A percentile compares a stretch with the other conserved stretches of the same genome.
These are phyloP conservation scores for Talaromyces sp. DNA, from an alignment of 2,329 filamentous ascomycete genomes.

Conservation along the genomic window DNA sequence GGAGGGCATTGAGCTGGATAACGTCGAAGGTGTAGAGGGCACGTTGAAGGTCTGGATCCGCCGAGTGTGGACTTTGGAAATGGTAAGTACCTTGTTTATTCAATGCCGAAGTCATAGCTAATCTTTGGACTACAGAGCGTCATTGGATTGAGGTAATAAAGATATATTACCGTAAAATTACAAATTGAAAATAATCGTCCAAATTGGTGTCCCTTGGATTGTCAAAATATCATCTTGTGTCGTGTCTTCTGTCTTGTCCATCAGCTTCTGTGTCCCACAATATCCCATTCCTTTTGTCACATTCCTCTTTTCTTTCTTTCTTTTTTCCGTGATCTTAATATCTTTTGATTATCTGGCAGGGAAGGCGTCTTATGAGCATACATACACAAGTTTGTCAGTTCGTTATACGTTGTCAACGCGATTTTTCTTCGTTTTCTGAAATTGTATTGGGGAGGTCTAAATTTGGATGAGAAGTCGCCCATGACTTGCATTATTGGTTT, in stretches of 20 bases:
- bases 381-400: constrained; percentile 3
- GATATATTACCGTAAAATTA: neutral
- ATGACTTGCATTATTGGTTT: neutral
- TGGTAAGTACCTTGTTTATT: constrained; percentile 48
- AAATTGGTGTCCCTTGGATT: constrained; percentile 13
- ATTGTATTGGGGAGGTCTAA: neutral
- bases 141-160: constrained; percentile 63
- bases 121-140: constrained; percentile 57
- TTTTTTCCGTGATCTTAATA: neutral
- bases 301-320: neutral
- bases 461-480: neutral
- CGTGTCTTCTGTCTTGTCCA: constrained; percentile 1
- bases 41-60: constrained; percentile 97
- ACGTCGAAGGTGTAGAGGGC: constrained; percentile 84
- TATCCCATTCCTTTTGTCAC: constrained; percentile 12
- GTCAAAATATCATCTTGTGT: neutral
- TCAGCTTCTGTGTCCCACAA: constrained; percentile 8
- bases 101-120: constrained; percentile 10
- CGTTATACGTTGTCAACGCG: neutral
- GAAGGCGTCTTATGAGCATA: constrained; percentile 17
- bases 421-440: neutral
- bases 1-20: constrained; percentile 89
- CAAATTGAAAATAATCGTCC: neutral
- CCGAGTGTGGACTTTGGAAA: constrained; percentile 96
- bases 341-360: constrained; percentile 2